Evolutionary conservation across 108 stramenopile genomes (phyloP), one percentile per base, ranked within the genome.

Genomic region (Seminavis robusta): DNA sequence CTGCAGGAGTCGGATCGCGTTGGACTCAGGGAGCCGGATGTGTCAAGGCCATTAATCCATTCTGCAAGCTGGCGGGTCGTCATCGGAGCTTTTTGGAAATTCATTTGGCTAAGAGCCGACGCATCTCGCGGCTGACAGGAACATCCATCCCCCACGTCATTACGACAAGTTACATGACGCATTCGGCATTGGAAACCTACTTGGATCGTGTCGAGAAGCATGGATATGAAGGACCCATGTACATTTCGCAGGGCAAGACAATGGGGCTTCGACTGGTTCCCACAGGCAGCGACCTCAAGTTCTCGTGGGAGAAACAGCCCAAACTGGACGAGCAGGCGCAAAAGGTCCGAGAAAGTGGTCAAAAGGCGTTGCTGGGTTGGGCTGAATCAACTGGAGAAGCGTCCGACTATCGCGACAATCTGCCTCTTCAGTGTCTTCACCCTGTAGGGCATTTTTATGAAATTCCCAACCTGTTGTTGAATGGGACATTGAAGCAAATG

Each of bases 11-110:
- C 25, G 80, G 80, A n/a, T 70, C 68, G 29, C 71, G 80, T 10
- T 81, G 80, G 80, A 76, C 80, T n/a, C 71, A 77, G 44, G 80
- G 80, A 30, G 80, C 80, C 9, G 80, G 80, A 1, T 72, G 73
- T 43, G 75, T 77, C 5, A 81, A 81, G 51, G 80, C 75, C 4
- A 40, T 81, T 4, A 52, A 81, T 40, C 80, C 80, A 2, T 81
- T 61, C 48, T 76, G 75, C 52, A 76, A 59, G 9, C 51, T 81
- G 9, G 64, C 45, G 33, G 80, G 73, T 24, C 59, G 48, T 20
- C 75, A 81, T 40, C 51, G 71, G 41, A 69, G 52, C 38, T 81
- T 81, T 40, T 32, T 81, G 19, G 80, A 81, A 28, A 63, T 81
- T 9, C 80, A 81, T 38, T 66, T 81, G 50, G 80, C 80, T 11